Evolutionary conservation across 495 filamentous ascomycete genomes (phyloP).

Genomic region (Podospora anserina): DNA sequence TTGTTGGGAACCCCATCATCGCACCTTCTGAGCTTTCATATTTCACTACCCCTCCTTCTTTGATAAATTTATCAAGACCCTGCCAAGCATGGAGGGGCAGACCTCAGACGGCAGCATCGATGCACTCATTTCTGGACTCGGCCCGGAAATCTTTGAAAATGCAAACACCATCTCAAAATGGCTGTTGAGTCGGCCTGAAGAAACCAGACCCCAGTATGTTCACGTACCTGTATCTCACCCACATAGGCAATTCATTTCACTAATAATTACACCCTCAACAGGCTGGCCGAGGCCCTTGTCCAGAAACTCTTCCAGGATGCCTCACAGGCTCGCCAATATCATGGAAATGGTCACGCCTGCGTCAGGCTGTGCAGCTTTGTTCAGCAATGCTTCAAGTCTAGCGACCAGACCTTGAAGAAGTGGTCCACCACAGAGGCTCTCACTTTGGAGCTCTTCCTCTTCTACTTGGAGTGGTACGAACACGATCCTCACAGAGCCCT

Average conservation of each 20-base stretch:
- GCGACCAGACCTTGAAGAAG: slow-evolving; percentile 33
- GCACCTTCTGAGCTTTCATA: background rate
- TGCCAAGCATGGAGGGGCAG: slow-evolving; percentile 16
- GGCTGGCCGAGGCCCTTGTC: slow-evolving; percentile 34
- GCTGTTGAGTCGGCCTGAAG: slow-evolving; percentile 24
- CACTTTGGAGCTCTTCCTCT: slow-evolving; percentile 61
- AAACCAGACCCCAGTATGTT: slow-evolving; percentile 23
- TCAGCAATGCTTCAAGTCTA: slow-evolving; percentile 51
- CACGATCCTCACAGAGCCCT: slow-evolving; percentile 70
- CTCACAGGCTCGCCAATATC: slow-evolving; percentile 39
- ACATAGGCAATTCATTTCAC: background rate
- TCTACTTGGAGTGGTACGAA: slow-evolving; percentile 72
- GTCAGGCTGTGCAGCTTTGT: slow-evolving; percentile 54
- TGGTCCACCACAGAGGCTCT: slow-evolving; percentile 51
- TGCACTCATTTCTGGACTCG: slow-evolving; percentile 13
- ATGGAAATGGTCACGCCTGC: slow-evolving; percentile 42
- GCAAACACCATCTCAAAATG: slow-evolving; percentile 36
- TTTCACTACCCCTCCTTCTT: slow-evolving; percentile 3
- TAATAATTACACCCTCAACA: slow-evolving; percentile 16
- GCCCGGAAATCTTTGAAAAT: slow-evolving; percentile 27
- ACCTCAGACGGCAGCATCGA: background rate
- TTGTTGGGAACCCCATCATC: background rate
- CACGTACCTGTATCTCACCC: too few species aligned
- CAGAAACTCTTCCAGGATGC: slow-evolving; percentile 43
- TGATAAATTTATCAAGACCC: slow-evolving; percentile 5